These are phyloP conservation scores for Ceratocystis albifundus DNA, from an alignment of 2,329 filamentous ascomycete species.

Conservation along the genomic window DNA sequence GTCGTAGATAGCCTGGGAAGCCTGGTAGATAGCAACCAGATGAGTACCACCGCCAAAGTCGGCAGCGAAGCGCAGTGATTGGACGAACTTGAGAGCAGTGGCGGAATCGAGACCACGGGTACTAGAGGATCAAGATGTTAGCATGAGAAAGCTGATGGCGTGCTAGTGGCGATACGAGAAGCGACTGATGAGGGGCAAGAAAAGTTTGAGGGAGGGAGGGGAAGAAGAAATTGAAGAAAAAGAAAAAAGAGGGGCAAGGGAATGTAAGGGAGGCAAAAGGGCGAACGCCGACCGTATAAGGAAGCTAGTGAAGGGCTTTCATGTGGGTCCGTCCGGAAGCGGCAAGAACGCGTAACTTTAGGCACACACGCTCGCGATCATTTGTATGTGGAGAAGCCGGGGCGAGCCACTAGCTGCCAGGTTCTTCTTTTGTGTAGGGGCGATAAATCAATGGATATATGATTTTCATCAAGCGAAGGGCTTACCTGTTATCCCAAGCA, in stretches of 20 bases:
- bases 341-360: neutral
- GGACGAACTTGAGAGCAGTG: conserved; percentile 62
- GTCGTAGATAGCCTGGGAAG: conserved; percentile 57
- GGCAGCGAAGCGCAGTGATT: conserved; percentile 52
- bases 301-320: neutral
- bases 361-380: neutral
- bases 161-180: neutral
- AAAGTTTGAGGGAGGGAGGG: too few relatives aligned
- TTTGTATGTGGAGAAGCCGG: neutral
- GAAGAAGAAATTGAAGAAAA: too few relatives aligned
- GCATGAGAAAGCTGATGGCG: neutral
- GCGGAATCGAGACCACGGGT: conserved; percentile 63
- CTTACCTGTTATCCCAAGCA: conserved; percentile 56
- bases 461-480: neutral
- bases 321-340: neutral
- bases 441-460: neutral
- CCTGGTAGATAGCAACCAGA: conserved; percentile 61
- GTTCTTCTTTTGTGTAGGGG: neutral
- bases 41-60: conserved; percentile 52
- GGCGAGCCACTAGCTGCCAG: neutral
- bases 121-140: conserved; percentile 26
- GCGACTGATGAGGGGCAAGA: neutral
- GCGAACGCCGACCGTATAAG: neutral
- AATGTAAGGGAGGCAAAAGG: neutral
- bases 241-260: neutral